phyloP scores from a whole-genome alignment of 2,329 filamentous ascomycete species.

The Phialemonium atrogriseum region DNA sequence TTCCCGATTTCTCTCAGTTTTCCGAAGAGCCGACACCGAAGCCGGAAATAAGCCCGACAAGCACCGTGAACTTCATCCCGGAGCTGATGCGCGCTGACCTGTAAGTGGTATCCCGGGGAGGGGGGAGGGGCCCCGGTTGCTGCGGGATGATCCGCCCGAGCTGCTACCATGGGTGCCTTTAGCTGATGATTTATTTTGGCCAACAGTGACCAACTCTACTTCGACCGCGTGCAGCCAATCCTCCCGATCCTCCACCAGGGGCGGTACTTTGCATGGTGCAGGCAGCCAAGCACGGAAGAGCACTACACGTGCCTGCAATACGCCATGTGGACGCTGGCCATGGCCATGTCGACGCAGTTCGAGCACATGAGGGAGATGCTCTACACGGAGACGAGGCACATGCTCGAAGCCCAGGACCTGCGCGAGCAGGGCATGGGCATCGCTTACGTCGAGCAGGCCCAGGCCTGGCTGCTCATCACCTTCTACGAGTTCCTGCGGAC shows the following conservation, averaged over 20 bases:
- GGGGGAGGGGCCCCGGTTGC: not conserved
- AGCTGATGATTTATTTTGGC: not conserved
- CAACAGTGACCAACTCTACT: constrained; percentile 17
- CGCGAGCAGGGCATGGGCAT: constrained; percentile 8
- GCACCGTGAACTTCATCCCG: constrained; percentile 9
- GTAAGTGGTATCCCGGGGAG: constrained; percentile 5
- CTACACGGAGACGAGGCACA: constrained; percentile 17
- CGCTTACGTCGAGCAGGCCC: constrained; percentile 13
- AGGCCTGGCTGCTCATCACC: constrained; percentile 16
- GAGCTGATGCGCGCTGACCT: constrained; percentile 15
- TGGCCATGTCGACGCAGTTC: constrained; percentile 20
- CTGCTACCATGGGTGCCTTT: not conserved
- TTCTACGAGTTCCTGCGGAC: constrained; percentile 15
- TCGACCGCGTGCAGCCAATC: constrained; percentile 19
- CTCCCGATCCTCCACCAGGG: constrained; percentile 18
- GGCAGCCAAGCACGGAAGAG: constrained; percentile 9
- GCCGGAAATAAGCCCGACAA: not conserved
- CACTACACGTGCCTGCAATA: constrained; percentile 16
- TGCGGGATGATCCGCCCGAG: not conserved
- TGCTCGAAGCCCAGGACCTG: constrained; percentile 16
- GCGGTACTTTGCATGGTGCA: constrained; percentile 15
- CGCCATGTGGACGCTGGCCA: constrained; percentile 22
- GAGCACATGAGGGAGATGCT: constrained; percentile 13
- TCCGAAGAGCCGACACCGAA: constrained; percentile 1
- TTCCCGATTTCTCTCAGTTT: constrained; percentile 6